Evolutionary conservation across 257 asterid species (phyloP).

Genomic region (Ehretia macrophylla): DNA sequence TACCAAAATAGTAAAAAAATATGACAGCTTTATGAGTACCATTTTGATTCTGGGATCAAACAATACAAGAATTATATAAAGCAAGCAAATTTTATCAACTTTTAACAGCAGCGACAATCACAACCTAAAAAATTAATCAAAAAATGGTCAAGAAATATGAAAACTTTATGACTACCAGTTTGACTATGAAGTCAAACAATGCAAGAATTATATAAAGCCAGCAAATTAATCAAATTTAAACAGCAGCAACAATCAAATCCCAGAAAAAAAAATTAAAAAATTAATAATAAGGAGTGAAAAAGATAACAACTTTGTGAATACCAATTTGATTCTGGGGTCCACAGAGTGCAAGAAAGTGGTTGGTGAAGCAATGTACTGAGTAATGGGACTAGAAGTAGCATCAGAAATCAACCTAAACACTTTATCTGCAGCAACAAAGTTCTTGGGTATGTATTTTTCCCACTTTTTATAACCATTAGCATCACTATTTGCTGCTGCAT

Average conservation of each 20-base stretch:
- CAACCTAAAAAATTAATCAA: not conserved
- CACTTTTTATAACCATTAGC: slow-evolving; percentile 38
- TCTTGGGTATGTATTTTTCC: slow-evolving; percentile 82
- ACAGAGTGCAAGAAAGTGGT: slow-evolving; percentile 89
- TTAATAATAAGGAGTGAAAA: not conserved
- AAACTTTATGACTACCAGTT: not conserved
- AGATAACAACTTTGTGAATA: slow-evolving; percentile 16
- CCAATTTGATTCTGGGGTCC: slow-evolving; percentile 93
- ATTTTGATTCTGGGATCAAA: no score
- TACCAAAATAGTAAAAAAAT: no score
- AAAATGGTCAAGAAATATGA: not conserved
- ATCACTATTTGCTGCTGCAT: slow-evolving; percentile 21
- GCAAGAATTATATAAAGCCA: slow-evolving; percentile 2
- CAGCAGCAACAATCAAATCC: no score
- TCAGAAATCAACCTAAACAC: slow-evolving; percentile 81
- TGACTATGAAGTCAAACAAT: not conserved
- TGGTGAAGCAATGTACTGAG: slow-evolving; percentile 92
- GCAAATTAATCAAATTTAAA: not conserved
- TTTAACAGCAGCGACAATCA: not conserved
- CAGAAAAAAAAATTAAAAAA: no score
- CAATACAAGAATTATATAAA: not conserved
- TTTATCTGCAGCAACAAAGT: slow-evolving; percentile 70
- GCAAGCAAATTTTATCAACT: no score
- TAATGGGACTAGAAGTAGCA: slow-evolving; percentile 95
- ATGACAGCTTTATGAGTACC: no score